Base-by-base conservation (phyloP, 768 basidiomycete species). In the Coprinopsis sp. region DNA sequence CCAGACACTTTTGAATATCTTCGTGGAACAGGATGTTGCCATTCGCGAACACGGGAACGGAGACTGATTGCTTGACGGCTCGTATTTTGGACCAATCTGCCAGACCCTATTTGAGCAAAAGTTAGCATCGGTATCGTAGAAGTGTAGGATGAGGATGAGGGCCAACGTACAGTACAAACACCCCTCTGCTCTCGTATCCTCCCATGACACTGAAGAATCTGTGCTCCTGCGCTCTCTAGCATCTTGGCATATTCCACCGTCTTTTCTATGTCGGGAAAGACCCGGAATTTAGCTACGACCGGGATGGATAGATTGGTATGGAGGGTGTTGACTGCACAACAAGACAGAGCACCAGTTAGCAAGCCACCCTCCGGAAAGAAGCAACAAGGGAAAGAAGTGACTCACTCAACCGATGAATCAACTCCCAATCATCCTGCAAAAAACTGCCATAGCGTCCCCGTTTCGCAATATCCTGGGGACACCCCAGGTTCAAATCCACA, bases 181-280 rank as follows among this genome's bases (percentile, higher is more conserved):
- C 95, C 96, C 16, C 95, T 83, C 65, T 95, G 92, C 54, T 97
- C 94, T 24, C 93, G 78, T 34, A 82, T 76, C 5, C 96, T 81
- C 0, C 96, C 96, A 53, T 99, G 96, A 54, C 91, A 91, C 0
- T 93, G 91, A 10, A 98, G 69, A 34, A 97, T 91, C 59, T 98
- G 94, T 0, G 95, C 96, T 0, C 96, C 96, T 0, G 96, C 93
- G 0, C 81, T 70, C 67, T 96, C 93, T 31, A 99, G 80, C 93
- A 98, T 96, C 60, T 87, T 79, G 2, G 96, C 96, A 54, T 99
- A 99, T 51, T 82, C 85, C 1, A 98, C 83, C 0, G 95, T 97
- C 66, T 86, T 87, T 56, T 89, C 86, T 22, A 90, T 63, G 0
- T 83, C 82, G 1, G 87, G 79, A 62, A 94, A 97, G 2, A 95